These are phyloP conservation scores for Phytophthora palmivora DNA, from an alignment of 352 stramenopile species.

Conservation along the genomic window DNA sequence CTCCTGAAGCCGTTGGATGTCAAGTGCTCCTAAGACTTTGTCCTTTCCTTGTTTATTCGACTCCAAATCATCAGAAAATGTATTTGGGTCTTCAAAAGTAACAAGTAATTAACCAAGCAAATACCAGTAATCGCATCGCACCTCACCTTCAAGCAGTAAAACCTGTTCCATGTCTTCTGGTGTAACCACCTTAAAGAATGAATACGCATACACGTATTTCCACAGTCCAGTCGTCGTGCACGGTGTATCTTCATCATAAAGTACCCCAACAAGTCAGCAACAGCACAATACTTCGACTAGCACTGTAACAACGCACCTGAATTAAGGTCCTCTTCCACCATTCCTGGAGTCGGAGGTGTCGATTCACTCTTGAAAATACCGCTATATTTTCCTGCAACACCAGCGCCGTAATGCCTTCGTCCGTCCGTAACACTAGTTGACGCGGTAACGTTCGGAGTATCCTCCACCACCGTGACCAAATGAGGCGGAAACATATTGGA, in stretches of 20 bases:
- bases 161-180: slow-evolving; percentile 64
- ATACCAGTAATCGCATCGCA: background rate
- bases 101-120: background rate
- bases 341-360: slow-evolving; percentile 35
- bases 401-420: slow-evolving; percentile 27
- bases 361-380: slow-evolving; percentile 34
- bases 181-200: slow-evolving; percentile 69
- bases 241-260: slow-evolving; percentile 48
- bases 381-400: slow-evolving; percentile 29
- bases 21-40: slow-evolving; percentile 3
- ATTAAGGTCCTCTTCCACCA: slow-evolving; percentile 76
- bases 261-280: slow-evolving; percentile 2
- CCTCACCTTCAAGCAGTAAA: slow-evolving; percentile 63
- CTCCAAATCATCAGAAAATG: slow-evolving; percentile 24
- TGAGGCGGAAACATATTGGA: slow-evolving; percentile 53
- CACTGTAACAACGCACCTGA: slow-evolving; percentile 39
- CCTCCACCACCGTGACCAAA: slow-evolving; percentile 33
- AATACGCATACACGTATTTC: slow-evolving; percentile 67
- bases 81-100: slow-evolving; percentile 27
- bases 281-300: slow-evolving; percentile 4
- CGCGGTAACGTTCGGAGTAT: slow-evolving; percentile 8
- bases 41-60: slow-evolving; percentile 16
- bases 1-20: slow-evolving; percentile 26
- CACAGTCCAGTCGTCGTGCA: slow-evolving; percentile 76
- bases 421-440: slow-evolving; percentile 14